Evolutionary conservation across 768 basidiomycete genomes (phyloP).

Genomic region (Sporobolomyces roseus): DNA sequence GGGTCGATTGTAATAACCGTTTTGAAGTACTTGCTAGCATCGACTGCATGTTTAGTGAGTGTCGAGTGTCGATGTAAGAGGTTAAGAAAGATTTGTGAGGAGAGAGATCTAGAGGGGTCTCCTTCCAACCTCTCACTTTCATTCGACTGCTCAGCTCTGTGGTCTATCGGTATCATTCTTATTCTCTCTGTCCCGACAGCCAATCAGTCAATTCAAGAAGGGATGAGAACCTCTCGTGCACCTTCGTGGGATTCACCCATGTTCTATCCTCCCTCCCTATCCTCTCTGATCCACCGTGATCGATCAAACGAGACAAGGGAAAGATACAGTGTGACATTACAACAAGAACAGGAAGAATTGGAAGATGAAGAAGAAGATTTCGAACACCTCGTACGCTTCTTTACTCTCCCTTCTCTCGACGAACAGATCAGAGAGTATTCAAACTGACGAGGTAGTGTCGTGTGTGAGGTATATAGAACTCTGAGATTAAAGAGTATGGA

Average conservation of each 20-base stretch:
- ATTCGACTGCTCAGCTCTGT: too few species aligned
- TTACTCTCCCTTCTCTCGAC: neutral
- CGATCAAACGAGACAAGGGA: neutral
- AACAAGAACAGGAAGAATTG: constrained; percentile 29
- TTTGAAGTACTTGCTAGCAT: neutral
- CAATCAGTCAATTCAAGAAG: too few species aligned
- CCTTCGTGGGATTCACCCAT: too few species aligned
- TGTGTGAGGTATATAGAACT: neutral
- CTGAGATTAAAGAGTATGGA: constrained; percentile 27
- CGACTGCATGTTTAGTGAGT: neutral
- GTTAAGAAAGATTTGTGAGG: neutral
- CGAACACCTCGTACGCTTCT: too few species aligned
- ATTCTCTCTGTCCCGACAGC: too few species aligned
- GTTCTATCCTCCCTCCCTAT: constrained; percentile 14
- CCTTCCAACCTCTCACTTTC: too few species aligned
- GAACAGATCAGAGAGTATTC: neutral
- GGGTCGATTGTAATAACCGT: too few species aligned
- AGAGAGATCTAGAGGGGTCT: too few species aligned
- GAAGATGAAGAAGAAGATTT: constrained; percentile 23
- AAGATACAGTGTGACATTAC: too few species aligned
- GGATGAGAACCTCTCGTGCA: too few species aligned
- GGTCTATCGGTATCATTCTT: too few species aligned
- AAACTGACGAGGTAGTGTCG: too few species aligned
- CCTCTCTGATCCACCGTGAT: neutral
- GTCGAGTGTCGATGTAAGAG: neutral